Evolutionary conservation across 345 rosid genomes (phyloP), one percentile per base, ranked within the genome.

Genomic region (Firmiana major): DNA sequence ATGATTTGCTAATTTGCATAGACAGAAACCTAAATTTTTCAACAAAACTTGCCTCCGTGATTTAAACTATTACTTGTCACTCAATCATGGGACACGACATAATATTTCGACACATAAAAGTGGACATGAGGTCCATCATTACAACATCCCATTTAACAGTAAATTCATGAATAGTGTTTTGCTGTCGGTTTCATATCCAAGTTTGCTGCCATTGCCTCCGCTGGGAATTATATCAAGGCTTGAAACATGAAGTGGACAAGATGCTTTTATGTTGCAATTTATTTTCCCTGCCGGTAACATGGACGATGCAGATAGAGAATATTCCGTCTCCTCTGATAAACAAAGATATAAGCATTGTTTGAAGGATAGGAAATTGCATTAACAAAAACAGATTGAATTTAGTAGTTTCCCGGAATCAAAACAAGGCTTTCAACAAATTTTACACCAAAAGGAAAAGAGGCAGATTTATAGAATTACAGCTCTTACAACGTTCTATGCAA

Each of bases 381-480:
- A 38, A 38, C 60, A 42, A 63, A 43, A 31, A 74, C 49, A 54
- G 42, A 75, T 46, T 24, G 45, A 70, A 51, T 22, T 60, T 13
- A 34, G 24, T 59, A 46, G 65, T 62, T 73, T 60, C 59, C 69
- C 58, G 59, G 19, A 22, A 62, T 31, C 68, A 59, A 75, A 34
- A 63, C 78, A 48, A 62, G 43, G 57, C 45, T 51, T 66, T 59
- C 78, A 77, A 62, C n/a, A 67, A 71, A 55, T 67, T 72, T 10
- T 55, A 10, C 22, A 16, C 11, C 63, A 55, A 72, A 66, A 49
- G 40, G 21, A 60, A 34, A 40, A 13, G 51, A 5, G 22, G 28
- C 78, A 60, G 63, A 36, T 36, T 36, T 5, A 36, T 36, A 36
- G 40, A 36, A 36, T 36, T 36, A 36, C 40, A 3, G 40, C 40